Evolutionary conservation across 345 rosid species (phyloP).

Genomic region (Eucalyptus sp.): DNA sequence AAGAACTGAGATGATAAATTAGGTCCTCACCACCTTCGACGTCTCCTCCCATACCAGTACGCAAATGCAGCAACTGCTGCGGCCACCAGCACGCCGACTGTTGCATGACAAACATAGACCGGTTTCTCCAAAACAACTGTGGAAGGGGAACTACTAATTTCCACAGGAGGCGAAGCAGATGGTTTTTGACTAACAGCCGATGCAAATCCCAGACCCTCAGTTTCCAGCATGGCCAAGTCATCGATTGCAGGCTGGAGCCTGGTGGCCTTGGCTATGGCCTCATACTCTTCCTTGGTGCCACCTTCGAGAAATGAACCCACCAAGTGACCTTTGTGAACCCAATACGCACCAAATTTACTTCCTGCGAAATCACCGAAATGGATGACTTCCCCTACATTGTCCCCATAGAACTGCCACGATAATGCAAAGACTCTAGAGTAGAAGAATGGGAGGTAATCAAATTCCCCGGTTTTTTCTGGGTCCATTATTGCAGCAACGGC

Average conservation of each 20-base stretch:
- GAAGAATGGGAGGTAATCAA: conserved; percentile 84
- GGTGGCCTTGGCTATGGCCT: conserved; percentile 70
- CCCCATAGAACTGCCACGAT: conserved; percentile 97
- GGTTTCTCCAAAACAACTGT: conserved; percentile 38
- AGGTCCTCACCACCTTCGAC: conserved; percentile 62
- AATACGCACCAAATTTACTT: conserved; percentile 67
- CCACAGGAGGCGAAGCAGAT: conserved; percentile 6
- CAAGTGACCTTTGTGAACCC: conserved; percentile 74
- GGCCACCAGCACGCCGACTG: conserved; percentile 66
- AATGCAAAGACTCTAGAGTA: conserved; percentile 80
- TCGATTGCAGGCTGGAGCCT: conserved; percentile 41
- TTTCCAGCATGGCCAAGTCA: conserved; percentile 47
- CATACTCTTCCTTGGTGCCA: conserved; percentile 85
- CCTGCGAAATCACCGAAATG: conserved; percentile 83
- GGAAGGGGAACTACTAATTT: not conserved
- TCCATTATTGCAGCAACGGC: conserved; percentile 73
- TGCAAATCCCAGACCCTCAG: conserved; percentile 60
- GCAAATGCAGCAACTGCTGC: conserved; percentile 84
- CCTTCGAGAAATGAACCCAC: conserved; percentile 95
- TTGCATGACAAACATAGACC: conserved; percentile 48
- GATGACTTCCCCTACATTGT: conserved; percentile 66
- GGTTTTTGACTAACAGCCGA: conserved; percentile 30
- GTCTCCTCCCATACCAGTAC: conserved; percentile 82
- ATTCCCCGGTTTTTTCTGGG: conserved; percentile 57
- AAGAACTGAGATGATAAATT: not conserved